Evolutionary conservation across 768 basidiomycete genomes (phyloP).

Genomic region (Pleurotus platypus): DNA sequence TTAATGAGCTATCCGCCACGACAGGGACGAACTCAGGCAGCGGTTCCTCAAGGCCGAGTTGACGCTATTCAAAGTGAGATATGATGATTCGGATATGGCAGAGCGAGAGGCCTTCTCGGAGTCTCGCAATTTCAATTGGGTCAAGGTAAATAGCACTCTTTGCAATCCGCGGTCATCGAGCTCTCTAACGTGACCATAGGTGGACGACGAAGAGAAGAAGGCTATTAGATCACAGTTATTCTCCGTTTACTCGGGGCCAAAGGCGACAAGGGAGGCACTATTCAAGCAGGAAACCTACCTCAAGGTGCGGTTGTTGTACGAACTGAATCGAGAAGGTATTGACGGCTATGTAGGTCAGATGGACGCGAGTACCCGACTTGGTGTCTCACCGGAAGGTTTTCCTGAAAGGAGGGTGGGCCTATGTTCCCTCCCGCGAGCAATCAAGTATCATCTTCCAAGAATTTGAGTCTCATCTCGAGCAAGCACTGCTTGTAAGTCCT

Average conservation of each 20-base stretch:
- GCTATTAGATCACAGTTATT: constrained; percentile 44
- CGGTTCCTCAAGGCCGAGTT: constrained; percentile 90
- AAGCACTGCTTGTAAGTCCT: constrained; percentile 66
- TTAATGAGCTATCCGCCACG: too few relatives aligned
- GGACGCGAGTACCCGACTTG: constrained; percentile 93
- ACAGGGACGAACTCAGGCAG: constrained; percentile 83
- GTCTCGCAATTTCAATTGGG: constrained; percentile 63
- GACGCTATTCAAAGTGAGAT: constrained; percentile 80
- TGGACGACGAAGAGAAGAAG: constrained; percentile 53
- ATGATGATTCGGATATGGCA: constrained; percentile 51
- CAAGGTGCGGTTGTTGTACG: constrained; percentile 50
- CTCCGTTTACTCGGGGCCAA: constrained; percentile 39
- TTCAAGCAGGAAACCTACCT: constrained; percentile 62
- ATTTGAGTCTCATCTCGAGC: constrained; percentile 70
- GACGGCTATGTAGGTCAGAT: constrained; percentile 65
- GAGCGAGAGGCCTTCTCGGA: constrained; percentile 69
- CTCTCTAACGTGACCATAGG: constrained; percentile 33
- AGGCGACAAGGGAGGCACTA: constrained; percentile 27
- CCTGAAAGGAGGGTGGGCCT: constrained; percentile 81
- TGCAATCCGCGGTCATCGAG: background rate
- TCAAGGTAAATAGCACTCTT: constrained; percentile 34
- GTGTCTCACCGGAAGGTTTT: constrained; percentile 80
- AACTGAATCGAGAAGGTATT: too few relatives aligned
- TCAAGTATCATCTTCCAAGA: constrained; percentile 87
- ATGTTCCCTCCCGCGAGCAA: constrained; percentile 73